Percentiles rank a stretch among this genome's conserved stretches.
Conservation (phyloP, 2,329 filamentous ascomycete species). For the Beauveria medogensis region DNA sequence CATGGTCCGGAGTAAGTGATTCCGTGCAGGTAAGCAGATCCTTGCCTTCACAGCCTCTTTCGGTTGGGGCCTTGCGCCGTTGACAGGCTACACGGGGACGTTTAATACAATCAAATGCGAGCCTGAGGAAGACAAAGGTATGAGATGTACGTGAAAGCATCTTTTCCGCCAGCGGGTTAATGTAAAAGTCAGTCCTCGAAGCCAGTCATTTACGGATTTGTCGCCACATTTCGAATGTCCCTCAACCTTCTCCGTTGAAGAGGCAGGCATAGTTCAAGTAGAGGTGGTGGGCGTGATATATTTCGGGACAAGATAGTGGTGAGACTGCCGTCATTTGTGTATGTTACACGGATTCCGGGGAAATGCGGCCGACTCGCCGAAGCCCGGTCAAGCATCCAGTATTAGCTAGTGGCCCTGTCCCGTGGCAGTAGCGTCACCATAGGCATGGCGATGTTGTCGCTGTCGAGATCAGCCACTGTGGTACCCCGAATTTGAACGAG, state of each 20-base stretch:
- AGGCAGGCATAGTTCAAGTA: background rate
- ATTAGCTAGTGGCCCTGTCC: too few relatives aligned
- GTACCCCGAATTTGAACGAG: too few relatives aligned
- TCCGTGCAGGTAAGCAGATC: too few relatives aligned
- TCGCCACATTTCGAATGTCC: background rate
- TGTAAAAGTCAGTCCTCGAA: background rate
- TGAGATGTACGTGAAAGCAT: slow-evolving; percentile 15
- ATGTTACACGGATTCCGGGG: background rate
- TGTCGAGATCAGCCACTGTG: too few relatives aligned
- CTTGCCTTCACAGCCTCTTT: background rate
- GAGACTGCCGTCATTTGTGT: background rate
- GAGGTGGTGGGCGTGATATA: background rate
- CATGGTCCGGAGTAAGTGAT: background rate
- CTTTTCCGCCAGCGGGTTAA: slow-evolving; percentile 16
- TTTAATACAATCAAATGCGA: too few relatives aligned
- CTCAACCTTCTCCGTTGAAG: background rate
- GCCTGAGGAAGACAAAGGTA: too few relatives aligned
- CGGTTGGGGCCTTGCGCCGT: too few relatives aligned
- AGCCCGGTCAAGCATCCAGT: too few relatives aligned
- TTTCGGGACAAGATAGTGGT: background rate
- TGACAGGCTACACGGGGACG: too few relatives aligned
- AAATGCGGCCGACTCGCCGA: background rate
- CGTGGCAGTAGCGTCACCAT: too few relatives aligned
- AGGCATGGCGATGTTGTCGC: too few relatives aligned
- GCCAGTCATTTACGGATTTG: background rate